These are phyloP conservation scores for Cymbopogon citratus DNA, from an alignment of 176 grass and related monocot genomes.

Conservation along the genomic window DNA sequence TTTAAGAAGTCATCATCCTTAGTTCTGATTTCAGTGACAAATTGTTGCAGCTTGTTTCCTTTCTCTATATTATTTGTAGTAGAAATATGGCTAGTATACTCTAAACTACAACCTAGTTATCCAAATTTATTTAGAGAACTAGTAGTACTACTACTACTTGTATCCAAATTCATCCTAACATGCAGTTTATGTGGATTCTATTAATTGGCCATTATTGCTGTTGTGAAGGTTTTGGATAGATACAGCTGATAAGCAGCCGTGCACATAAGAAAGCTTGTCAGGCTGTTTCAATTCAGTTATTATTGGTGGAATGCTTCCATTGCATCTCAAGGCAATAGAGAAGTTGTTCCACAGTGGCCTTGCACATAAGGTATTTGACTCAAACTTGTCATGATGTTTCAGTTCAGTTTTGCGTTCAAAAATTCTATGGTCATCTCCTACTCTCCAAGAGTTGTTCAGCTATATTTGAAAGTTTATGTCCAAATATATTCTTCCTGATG, in stretches of 20 bases:
- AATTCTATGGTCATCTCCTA: neutral
- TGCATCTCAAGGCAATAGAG: slow-evolving; percentile 74
- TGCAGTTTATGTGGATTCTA: neutral
- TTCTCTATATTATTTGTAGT: too few species aligned
- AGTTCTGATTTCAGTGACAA: too few species aligned
- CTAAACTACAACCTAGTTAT: too few species aligned
- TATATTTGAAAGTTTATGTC: neutral
- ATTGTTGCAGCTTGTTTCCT: too few species aligned
- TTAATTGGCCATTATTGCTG: neutral
- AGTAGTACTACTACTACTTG: too few species aligned
- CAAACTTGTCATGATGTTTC: neutral
- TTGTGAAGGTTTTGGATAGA: slow-evolving; percentile 85
- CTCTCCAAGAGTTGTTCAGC: neutral
- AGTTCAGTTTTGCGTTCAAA: neutral
- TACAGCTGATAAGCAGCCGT: slow-evolving; percentile 87
- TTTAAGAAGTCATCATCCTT: too few species aligned
- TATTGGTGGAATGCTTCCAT: slow-evolving; percentile 74
- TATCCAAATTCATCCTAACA: too few species aligned
- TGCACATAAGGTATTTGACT: slow-evolving; percentile 73
- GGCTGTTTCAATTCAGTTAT: too few species aligned
- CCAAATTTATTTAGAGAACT: too few species aligned
- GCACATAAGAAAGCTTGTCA: too few species aligned
- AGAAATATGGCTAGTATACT: too few species aligned
- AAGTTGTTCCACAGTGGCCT: slow-evolving; percentile 95
- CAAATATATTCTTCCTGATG: slow-evolving; percentile 89